Evolutionary conservation across 2,329 filamentous ascomycete species (phyloP), one percentile per base, ranked within the genome.

Genomic region (Alternaria consortialis): DNA sequence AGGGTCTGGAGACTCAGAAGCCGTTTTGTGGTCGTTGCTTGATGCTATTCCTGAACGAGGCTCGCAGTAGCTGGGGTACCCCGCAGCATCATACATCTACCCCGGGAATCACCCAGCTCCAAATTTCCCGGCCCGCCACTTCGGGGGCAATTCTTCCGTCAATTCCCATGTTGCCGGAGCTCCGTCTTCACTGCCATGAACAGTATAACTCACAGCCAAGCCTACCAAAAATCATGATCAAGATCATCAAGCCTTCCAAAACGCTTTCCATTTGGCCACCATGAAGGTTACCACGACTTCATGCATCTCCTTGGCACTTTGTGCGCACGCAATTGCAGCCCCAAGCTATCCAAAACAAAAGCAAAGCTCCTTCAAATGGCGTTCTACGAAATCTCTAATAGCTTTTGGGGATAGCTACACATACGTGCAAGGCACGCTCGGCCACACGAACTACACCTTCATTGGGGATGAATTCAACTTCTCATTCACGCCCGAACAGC

Each of bases 351-450:
- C 36, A 1, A 48, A 43, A 7, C 9, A 46, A 13, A 53, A 46
- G 23, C 53, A 56, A 11, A 12, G 25, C 20, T 34, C 31, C 2
- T 73, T 73, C 40, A 61, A 58, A 46, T 74, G 69, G 71, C 48
- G 50, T 4, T 56, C 55, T 12, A 70, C 61, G 4, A 66, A 70
- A 48, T 69, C 70, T 6, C 43, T 74, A 7, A 72, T 85, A 34
- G 81, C 82, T 4, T 85, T 85, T 53, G 83, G 84, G 2, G 83
- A 85, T 58, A 84, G 81, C 0, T 85, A 84, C 64, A 84, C 84
- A 1, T 87, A 81, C 56, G 79, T 86, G 0, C 84, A 86, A 76
- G 85, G 85, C 9, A 83, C 82, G 0, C 71, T 79, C n/a, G 85
- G 85, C 4, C 80, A 76, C 32, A 74, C 81, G 54, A 84, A 85